Percentiles rank a stretch among this genome's conserved stretches.
Evolutionary conservation across 768 basidiomycete species (phyloP).

Genomic region (Mycena crocata): DNA sequence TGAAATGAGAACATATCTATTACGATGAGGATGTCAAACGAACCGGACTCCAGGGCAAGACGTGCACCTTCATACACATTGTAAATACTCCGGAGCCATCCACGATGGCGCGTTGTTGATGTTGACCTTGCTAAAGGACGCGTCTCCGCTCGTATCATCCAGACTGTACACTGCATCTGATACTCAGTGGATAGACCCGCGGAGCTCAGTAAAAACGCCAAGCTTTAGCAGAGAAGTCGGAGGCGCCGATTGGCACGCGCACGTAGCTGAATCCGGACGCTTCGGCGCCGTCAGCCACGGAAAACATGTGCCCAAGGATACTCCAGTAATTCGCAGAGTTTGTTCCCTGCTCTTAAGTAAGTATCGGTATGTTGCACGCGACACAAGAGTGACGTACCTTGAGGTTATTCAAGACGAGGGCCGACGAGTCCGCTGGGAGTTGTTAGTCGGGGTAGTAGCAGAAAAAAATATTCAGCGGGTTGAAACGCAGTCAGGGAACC

Average conservation of each 20-base stretch:
- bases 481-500: slow-evolving; percentile 64
- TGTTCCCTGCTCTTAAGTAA: slow-evolving; percentile 47
- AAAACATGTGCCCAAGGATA: slow-evolving; percentile 69
- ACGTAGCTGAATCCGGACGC: slow-evolving; percentile 78
- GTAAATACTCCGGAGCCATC: neutral
- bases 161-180: slow-evolving; percentile 69
- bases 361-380: neutral
- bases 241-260: slow-evolving; percentile 77
- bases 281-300: slow-evolving; percentile 67
- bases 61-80: slow-evolving; percentile 51
- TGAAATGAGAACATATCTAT: neutral
- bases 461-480: neutral
- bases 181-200: neutral
- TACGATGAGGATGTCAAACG: slow-evolving; percentile 40
- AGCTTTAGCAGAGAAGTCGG: slow-evolving; percentile 76
- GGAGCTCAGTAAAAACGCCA: slow-evolving; percentile 18
- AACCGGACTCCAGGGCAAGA: slow-evolving; percentile 83
- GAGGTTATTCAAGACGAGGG: slow-evolving; percentile 68
- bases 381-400: slow-evolving; percentile 58
- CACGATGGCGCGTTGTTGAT: slow-evolving; percentile 66
- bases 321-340: slow-evolving; percentile 70
- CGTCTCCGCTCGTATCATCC: slow-evolving; percentile 71
- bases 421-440: slow-evolving; percentile 77
- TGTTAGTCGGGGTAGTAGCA: neutral
- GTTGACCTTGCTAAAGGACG: slow-evolving; percentile 67